Conservation (phyloP, 345 rosid genomes). For the Turritis glabra region DNA sequence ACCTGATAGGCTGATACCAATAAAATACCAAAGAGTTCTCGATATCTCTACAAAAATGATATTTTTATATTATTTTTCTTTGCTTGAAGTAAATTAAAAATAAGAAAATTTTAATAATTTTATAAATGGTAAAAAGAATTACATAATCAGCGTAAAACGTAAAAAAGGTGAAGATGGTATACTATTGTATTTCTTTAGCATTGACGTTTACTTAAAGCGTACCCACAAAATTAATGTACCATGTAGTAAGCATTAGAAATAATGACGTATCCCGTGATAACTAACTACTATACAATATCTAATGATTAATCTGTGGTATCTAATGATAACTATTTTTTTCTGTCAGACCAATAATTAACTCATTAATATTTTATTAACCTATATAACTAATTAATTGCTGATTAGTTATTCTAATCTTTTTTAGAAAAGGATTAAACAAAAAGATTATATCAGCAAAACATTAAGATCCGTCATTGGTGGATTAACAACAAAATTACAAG, state of each 20-base stretch:
- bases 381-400: background rate
- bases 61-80: too few relatives aligned
- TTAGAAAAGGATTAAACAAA: background rate
- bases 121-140: too few relatives aligned
- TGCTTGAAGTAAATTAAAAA: too few relatives aligned
- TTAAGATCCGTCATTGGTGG: slow-evolving; percentile 22
- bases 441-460: slow-evolving; percentile 11
- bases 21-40: too few relatives aligned
- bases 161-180: too few relatives aligned
- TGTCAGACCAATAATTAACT: background rate
- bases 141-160: too few relatives aligned
- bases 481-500: slow-evolving; percentile 26
- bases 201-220: background rate
- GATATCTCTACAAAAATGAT: too few relatives aligned
- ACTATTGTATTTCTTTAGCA: background rate
- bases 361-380: background rate
- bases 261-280: background rate
- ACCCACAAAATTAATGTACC: background rate
- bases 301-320: background rate
- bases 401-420: background rate
- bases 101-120: too few relatives aligned
- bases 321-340: background rate
- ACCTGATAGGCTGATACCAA: too few relatives aligned
- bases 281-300: background rate
- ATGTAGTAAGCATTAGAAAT: background rate